Base-by-base conservation (phyloP, 2,329 filamentous ascomycete genomes). In the Colletotrichum sp. region DNA sequence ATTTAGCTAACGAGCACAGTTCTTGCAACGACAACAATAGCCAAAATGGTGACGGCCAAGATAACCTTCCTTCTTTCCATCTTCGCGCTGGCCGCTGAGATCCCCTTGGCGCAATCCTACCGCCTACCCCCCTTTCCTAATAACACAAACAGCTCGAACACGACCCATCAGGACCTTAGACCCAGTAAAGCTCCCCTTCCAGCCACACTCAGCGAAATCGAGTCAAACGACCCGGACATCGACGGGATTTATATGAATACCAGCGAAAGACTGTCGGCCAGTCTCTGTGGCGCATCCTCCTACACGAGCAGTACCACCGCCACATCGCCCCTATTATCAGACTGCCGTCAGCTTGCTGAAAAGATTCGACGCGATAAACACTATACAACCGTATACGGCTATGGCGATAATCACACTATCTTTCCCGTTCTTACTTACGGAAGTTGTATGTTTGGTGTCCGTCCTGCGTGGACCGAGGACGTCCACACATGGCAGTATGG, bases 361-460 rank as follows among this genome's bases (percentile, higher is more conserved):
- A 44, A 66, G 9, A 25, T 28, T 9, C 55, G 25, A 8, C 13
- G n/a, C 30, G n/a, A 36, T 25, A 22, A 68, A 11, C 6, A 67
- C 48, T 19, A 44, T 25, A 71, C 44, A 44, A 44, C 61, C 19
- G 68, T 48, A 5, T 27, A 34, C 13, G 68, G 67, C 34, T 74
- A 71, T 22, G 8, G 27, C 6, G 52, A 74, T 68, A 74, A 74
- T 30, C 60, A 57, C 34, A 71, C 60, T n/a, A 36, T 74, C 16
- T 60, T 71, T 27, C 44, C 15, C 44, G 16, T 74, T 16, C 36
- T 25, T 27, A 28, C 7, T 34, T 25, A 36, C 48, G 34, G 60
- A 44, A 74, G 68, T 22, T 74, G 72, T 32, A 59, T 27, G 27
- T 66, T 74, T 28, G 72, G 68, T 61, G 71, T 74, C 34, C 68